Base-by-base conservation (phyloP, 768 basidiomycete genomes). In the Xerocomellus dryophilus region DNA sequence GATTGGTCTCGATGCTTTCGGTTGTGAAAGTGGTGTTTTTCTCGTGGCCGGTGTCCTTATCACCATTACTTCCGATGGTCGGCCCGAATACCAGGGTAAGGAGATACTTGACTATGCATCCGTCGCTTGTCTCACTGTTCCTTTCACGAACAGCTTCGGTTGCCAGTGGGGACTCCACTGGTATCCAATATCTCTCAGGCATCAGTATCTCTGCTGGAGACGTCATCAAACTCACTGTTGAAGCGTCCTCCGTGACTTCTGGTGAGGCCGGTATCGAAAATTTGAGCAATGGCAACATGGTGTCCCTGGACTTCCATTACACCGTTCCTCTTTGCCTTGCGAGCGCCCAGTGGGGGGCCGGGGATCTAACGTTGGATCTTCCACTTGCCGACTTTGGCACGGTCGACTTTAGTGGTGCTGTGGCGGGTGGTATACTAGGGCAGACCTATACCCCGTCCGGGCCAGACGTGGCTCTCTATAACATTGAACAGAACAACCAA, bases 331-430 rank as follows among this genome's bases (percentile, higher is more conserved):
- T 61, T 8, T 52, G 48, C 18, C 45, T 48, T 8, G 21, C 43
- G 32, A 32, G 47, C 8, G 59, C 51, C 3, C 59, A 56, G 20
- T 61, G 60, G 60, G 44, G 53, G 15, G 54, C 14, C 50, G 47
- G 31, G 41, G 5, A n/a, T n/a, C n/a, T 25, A 25, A 5, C 23
- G 23, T 56, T 29, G 8, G 64, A 51, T 2, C 2, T 23, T 20
- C 49, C 58, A 0, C 40, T 60, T 29, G 46, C 32, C 20, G 15
- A 56, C 46, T 60, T 60, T 23, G 9, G 34, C 15, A 35, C 15
- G 10, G 58, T 60, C 9, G 44, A 41, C 8, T 60, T 60, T 21
- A 51, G 32, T 7, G 41, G 20, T 12, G 35, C 53, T 21, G 4
- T 9, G 42, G 58, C 59, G 10, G 20, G 15, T 7, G 57, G 57